A percentile compares a stretch with the other conserved stretches of the same genome.
Conservation (phyloP, 2,329 filamentous ascomycete species). For the Torrubiellomyces zombiae region DNA sequence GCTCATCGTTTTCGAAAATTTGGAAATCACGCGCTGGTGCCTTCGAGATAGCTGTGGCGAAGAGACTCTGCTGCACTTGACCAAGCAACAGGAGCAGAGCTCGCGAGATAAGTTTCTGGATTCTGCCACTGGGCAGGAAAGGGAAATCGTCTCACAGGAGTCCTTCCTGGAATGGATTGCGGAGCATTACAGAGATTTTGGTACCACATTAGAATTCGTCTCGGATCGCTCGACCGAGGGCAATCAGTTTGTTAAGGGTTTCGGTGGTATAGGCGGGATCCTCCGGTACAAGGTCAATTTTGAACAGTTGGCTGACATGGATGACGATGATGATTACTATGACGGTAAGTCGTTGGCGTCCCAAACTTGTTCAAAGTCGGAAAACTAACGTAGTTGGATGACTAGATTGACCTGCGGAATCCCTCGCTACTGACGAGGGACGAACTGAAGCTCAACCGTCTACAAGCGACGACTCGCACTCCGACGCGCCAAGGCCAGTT, state of each 20-base stretch:
- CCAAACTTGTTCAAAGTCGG: too few relatives aligned
- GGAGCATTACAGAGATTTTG: conserved; percentile 96
- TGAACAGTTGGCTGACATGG: conserved; percentile 88
- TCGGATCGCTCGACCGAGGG: conserved; percentile 95
- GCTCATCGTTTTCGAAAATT: conserved; percentile 91
- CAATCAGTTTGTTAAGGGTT: conserved; percentile 99
- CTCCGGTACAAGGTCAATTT: conserved; percentile 99
- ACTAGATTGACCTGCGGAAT: conserved; percentile 73
- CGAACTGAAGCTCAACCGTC: conserved; percentile 44
- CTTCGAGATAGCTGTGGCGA: conserved; percentile 62
- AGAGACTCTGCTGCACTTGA: conserved; percentile 71
- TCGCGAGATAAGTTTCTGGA: conserved; percentile 82
- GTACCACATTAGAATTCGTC: conserved; percentile 89
- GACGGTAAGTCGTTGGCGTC: conserved; percentile 36
- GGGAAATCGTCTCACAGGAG: conserved; percentile 77
- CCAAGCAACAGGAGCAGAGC: conserved; percentile 54
- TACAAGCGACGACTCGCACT: conserved; percentile 21
- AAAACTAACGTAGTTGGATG: conserved; percentile 2
- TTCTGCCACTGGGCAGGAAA: conserved; percentile 88
- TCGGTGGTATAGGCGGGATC: conserved; percentile 93
- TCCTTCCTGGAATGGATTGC: conserved; percentile 99
- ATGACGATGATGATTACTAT: conserved; percentile 93
- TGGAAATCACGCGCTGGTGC: conserved; percentile 84
- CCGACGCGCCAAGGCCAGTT: conserved; percentile 23
- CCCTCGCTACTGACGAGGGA: conserved; percentile 82